Conservation (phyloP, 495 filamentous ascomycete species). For the Sabuloglossum arenarium region DNA sequence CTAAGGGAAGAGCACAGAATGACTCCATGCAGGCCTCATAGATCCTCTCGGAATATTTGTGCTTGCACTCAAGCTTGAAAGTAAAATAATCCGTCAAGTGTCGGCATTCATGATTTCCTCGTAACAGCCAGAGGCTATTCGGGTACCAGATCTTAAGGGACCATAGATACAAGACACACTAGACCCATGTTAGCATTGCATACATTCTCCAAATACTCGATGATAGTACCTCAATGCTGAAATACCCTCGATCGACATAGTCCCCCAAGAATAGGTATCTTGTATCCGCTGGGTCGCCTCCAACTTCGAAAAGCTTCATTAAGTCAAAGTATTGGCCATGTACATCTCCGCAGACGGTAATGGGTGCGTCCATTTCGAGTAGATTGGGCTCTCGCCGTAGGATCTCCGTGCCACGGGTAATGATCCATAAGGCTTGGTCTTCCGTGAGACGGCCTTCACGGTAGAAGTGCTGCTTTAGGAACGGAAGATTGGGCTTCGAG, state of each 20-base stretch:
- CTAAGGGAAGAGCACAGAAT: constrained; percentile 84
- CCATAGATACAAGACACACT: constrained; percentile 95
- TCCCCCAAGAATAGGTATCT: constrained; percentile 93
- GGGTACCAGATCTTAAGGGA: constrained; percentile 98
- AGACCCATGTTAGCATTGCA: background rate
- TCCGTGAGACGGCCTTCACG: constrained; percentile 91
- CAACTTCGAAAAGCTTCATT: constrained; percentile 99
- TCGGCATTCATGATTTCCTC: constrained; percentile 95
- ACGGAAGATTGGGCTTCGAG: constrained; percentile 76
- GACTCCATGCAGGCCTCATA: constrained; percentile 98
- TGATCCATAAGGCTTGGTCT: constrained; percentile 91
- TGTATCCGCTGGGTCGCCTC: constrained; percentile 89
- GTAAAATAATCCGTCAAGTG: constrained; percentile 99
- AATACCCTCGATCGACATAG: constrained; percentile 95
- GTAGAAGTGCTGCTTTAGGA: constrained; percentile 95
- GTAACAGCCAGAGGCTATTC: constrained; percentile 86
- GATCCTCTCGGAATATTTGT: constrained; percentile 91
- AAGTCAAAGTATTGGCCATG: constrained; percentile 98
- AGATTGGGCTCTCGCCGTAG: constrained; percentile 79
- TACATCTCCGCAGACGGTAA: constrained; percentile 97
- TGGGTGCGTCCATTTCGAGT: constrained; percentile 97
- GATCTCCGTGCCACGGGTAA: constrained; percentile 63
- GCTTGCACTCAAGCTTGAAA: constrained; percentile 97
- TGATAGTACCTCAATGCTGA: constrained; percentile 68
- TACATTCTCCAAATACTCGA: background rate